Evolutionary conservation across 371 early-diverging fungal genomes (phyloP).

Genomic region (Mucor piriformis): DNA sequence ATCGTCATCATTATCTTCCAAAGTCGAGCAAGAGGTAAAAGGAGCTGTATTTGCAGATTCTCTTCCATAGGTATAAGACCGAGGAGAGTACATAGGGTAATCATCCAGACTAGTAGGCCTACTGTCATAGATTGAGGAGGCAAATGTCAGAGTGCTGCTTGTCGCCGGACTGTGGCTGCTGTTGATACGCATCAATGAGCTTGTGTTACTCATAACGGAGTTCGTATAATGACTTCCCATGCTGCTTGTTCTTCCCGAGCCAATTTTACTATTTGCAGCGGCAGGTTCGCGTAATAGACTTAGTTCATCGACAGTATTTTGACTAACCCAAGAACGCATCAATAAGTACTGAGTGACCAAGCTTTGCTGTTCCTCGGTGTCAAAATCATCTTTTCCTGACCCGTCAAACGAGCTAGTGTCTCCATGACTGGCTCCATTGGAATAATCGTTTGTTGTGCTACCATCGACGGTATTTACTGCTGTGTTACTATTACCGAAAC

Average conservation of each 20-base stretch:
- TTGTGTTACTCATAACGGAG: conserved; percentile 34
- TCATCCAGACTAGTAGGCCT: conserved; percentile 50
- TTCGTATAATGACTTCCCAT: conserved; percentile 37
- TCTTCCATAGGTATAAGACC: conserved; percentile 18
- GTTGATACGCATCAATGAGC: conserved; percentile 33
- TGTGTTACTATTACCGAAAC: conserved; percentile 14
- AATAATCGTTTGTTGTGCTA: conserved; percentile 2
- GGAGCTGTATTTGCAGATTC: conserved; percentile 9
- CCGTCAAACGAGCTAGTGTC: background rate
- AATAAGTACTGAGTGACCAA: conserved; percentile 71
- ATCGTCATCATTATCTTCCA: conserved; percentile 22
- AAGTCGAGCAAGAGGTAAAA: conserved; percentile 21
- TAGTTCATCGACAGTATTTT: conserved; percentile 77
- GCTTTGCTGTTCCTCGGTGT: conserved; percentile 43
- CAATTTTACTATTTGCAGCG: background rate
- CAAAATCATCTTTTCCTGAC: conserved; percentile 34
- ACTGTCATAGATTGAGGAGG: conserved; percentile 19
- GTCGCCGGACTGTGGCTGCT: conserved; percentile 25
- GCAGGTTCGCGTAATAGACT: conserved; percentile 68
- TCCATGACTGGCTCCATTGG: background rate
- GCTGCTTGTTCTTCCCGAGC: conserved; percentile 44
- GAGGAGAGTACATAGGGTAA: background rate
- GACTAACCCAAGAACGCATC: conserved; percentile 62
- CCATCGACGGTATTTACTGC: background rate
- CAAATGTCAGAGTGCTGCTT: conserved; percentile 25